Conservation (phyloP, 2,329 filamentous ascomycete species). For the Leptographium wingfieldii region DNA sequence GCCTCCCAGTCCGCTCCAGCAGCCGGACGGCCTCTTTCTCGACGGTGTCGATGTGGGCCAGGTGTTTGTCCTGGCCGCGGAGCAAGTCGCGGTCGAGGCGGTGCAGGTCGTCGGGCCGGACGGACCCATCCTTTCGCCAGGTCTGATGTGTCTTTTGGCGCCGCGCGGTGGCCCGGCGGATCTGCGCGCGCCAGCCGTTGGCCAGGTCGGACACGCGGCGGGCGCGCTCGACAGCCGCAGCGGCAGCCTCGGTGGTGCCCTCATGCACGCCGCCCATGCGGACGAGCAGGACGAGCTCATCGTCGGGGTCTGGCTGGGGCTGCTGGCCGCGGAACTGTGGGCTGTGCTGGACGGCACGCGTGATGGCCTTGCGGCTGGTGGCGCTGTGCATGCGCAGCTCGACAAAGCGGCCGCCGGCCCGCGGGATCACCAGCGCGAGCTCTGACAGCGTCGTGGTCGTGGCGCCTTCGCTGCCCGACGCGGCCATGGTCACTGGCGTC, state of each 20-base stretch:
- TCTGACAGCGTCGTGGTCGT: conserved; percentile 9
- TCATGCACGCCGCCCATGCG: conserved; percentile 28
- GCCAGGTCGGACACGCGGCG: conserved; percentile 30
- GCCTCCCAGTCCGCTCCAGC: conserved; percentile 17
- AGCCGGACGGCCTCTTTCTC: conserved; percentile 36
- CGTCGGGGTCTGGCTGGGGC: conserved; percentile 39
- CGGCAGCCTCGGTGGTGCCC: conserved; percentile 23
- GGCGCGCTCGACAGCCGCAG: conserved; percentile 12
- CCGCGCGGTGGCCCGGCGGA: conserved; percentile 26
- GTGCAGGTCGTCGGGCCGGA: conserved; percentile 30
- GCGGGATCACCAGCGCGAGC: conserved; percentile 14
- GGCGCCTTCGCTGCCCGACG: background rate
- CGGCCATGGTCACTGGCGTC: conserved; percentile 2
- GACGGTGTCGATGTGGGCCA: conserved; percentile 34
- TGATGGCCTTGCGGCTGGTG: conserved; percentile 11
- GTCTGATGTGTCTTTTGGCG: conserved; percentile 34
- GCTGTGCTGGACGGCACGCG: conserved; percentile 12
- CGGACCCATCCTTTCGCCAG: conserved; percentile 30
- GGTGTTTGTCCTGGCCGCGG: conserved; percentile 39
- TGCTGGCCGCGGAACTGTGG: conserved; percentile 15
- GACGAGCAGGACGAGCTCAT: conserved; percentile 45
- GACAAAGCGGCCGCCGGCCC: conserved; percentile 12
- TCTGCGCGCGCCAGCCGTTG: conserved; percentile 37
- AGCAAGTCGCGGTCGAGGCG: conserved; percentile 34
- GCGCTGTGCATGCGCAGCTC: conserved; percentile 15